Evolutionary conservation across 2,329 filamentous ascomycete genomes (phyloP).

Genomic region (Scopulariopsis brevicaulis): DNA sequence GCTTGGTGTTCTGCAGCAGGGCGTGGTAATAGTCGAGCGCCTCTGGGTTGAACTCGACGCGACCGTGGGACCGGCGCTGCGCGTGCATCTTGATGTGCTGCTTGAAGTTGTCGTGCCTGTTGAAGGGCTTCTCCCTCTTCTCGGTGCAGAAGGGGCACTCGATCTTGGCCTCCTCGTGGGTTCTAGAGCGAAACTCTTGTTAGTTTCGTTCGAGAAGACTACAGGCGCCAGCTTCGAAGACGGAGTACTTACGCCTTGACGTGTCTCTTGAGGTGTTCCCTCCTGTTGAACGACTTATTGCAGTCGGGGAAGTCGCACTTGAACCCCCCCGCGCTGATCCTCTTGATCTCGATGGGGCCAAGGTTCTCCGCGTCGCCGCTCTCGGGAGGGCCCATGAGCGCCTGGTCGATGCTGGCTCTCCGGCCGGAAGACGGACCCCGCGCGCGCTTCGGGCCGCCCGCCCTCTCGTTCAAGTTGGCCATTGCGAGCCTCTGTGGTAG

Average conservation of each 20-base stretch:
- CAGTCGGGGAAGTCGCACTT: conserved; percentile 35
- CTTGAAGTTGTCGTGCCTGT: conserved; percentile 28
- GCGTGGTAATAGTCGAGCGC: neutral
- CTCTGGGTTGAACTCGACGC: neutral
- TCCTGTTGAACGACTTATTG: conserved; percentile 35
- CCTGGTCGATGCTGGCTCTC: neutral
- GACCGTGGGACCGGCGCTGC: conserved; percentile 9
- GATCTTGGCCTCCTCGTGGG: conserved; percentile 4
- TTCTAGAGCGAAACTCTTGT: neutral
- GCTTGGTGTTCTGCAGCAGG: neutral
- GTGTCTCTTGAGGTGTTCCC: conserved; percentile 45
- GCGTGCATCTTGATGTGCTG: conserved; percentile 29
- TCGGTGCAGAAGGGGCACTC: conserved; percentile 9
- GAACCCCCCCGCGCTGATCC: conserved; percentile 22
- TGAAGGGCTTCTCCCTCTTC: conserved; percentile 11
- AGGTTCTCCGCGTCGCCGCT: neutral
- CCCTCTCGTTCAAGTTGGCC: neutral
- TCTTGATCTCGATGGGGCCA: conserved; percentile 7
- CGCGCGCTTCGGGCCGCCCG: neutral
- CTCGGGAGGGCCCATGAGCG: neutral
- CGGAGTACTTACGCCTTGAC: conserved; percentile 32
- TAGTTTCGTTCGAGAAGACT: neutral
- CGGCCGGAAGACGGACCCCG: neutral
- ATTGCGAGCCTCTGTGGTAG: neutral
- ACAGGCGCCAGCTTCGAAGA: no score